phyloP scores from a whole-genome alignment of 805 yeast species.

The Brettanomyces naardenensis region DNA sequence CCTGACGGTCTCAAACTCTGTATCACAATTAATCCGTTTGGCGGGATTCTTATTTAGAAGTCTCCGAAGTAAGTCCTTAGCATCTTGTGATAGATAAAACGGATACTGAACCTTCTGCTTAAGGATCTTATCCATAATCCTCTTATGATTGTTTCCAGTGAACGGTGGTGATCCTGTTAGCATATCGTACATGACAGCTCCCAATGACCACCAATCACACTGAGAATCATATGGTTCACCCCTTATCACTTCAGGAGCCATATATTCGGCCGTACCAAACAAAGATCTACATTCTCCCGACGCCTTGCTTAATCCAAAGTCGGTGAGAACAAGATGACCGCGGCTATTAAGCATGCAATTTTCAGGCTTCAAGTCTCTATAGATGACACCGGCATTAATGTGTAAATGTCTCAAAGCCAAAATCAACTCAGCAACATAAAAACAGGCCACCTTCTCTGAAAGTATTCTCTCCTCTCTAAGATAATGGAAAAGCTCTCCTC shows the following conservation, averaged over 20 bases:
- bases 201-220: slow-evolving; percentile 92
- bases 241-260: slow-evolving; percentile 83
- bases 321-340: slow-evolving; percentile 82
- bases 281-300: slow-evolving; percentile 42
- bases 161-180: slow-evolving; percentile 84
- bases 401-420: slow-evolving; percentile 73
- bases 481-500: slow-evolving; percentile 77
- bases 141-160: slow-evolving; percentile 73
- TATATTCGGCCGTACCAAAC: slow-evolving; percentile 75
- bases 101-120: slow-evolving; percentile 62
- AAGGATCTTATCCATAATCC: slow-evolving; percentile 67
- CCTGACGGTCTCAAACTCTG: slow-evolving; percentile 45
- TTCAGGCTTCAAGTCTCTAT: slow-evolving; percentile 85
- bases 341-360: slow-evolving; percentile 67
- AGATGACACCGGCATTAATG: slow-evolving; percentile 64
- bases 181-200: slow-evolving; percentile 74
- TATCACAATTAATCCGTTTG: slow-evolving; percentile 54
- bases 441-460: slow-evolving; percentile 62
- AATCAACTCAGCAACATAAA: slow-evolving; percentile 74
- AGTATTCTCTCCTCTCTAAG: slow-evolving; percentile 39
- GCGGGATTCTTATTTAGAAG: slow-evolving; percentile 61
- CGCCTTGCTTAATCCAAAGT: slow-evolving; percentile 66
- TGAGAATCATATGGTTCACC: slow-evolving; percentile 71
- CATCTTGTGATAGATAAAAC: slow-evolving; percentile 68
- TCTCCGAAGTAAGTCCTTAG: slow-evolving; percentile 64